Conservation (phyloP, 495 filamentous ascomycete species). For the Lasiosphaeria miniovina region DNA sequence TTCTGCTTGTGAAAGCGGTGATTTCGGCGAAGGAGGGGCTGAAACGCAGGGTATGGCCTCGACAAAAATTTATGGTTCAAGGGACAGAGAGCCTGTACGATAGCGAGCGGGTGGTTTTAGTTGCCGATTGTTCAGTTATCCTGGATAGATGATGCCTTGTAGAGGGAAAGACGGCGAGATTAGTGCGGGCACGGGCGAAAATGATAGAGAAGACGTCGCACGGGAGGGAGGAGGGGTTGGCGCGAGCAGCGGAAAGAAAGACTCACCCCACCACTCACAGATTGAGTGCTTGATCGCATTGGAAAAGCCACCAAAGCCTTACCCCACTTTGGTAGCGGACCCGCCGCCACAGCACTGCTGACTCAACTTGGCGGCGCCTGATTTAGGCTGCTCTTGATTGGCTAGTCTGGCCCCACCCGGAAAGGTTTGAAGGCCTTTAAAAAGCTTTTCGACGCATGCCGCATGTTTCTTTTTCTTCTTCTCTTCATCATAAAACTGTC, state of each 20-base stretch:
- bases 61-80: slow-evolving; percentile 6
- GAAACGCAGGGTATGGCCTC: slow-evolving; percentile 20
- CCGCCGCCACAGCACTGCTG: background rate
- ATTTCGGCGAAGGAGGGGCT: slow-evolving; percentile 16
- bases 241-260: background rate
- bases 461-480: slow-evolving; percentile 37
- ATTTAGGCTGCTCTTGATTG: slow-evolving; percentile 9
- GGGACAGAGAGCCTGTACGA: slow-evolving; percentile 1
- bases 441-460: slow-evolving; percentile 4
- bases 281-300: background rate
- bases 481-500: slow-evolving; percentile 50
- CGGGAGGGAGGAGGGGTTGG: background rate
- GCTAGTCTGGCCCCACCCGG: slow-evolving; percentile 1
- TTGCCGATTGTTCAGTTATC: background rate
- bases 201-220: too few species aligned
- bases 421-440: slow-evolving; percentile 3
- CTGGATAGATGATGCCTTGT: background rate
- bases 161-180: too few species aligned
- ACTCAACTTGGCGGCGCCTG: background rate
- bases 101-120: background rate
- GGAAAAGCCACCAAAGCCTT: background rate
- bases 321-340: background rate
- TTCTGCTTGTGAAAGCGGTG: slow-evolving; percentile 15
- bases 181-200: too few species aligned
- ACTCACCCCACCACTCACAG: background rate